phyloP scores from a whole-genome alignment of 176 grass and related monocot genomes.

The Phoenix roebelenii region DNA sequence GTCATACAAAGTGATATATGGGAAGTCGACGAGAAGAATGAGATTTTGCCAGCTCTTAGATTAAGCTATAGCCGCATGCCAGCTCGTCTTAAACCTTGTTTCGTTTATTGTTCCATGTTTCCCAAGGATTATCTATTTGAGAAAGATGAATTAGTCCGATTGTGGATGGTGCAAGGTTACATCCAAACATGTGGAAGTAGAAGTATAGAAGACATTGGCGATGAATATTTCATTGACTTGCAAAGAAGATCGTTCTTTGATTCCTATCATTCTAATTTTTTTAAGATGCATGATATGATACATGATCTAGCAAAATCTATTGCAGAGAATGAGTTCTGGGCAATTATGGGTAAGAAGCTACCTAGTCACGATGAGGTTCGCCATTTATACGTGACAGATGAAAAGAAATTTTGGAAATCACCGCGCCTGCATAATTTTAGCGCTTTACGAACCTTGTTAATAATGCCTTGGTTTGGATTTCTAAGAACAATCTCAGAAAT shows the following conservation, averaged over 20 bases:
- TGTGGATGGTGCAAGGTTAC: conserved; percentile 47
- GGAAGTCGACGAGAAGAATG: too few species aligned
- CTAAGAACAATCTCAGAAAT: fast-evolving
- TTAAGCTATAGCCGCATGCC: conserved; percentile 6
- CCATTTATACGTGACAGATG: not conserved
- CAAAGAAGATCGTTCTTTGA: conserved; percentile 26
- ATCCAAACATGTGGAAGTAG: not conserved
- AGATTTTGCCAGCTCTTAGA: too few species aligned
- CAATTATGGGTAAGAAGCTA: not conserved
- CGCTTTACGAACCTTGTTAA: not conserved
- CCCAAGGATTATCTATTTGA: conserved; percentile 25
- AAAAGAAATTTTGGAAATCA: too few species aligned
- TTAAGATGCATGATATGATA: conserved; percentile 37
- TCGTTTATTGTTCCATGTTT: conserved; percentile 27
- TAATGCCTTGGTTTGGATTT: not conserved
- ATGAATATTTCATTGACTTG: conserved; percentile 27
- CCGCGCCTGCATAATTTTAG: not conserved
- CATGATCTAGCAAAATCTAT: conserved; percentile 37
- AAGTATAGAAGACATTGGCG: conserved; percentile 15
- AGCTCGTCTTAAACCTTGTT: conserved; percentile 26
- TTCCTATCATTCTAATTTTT: not conserved
- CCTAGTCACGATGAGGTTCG: not conserved
- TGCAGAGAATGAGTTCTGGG: not conserved
- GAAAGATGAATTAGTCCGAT: conserved; percentile 23
- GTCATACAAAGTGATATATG: too few species aligned